These are phyloP conservation scores for Geranium brycei DNA, from an alignment of 345 rosid species.

Conservation along the genomic window DNA sequence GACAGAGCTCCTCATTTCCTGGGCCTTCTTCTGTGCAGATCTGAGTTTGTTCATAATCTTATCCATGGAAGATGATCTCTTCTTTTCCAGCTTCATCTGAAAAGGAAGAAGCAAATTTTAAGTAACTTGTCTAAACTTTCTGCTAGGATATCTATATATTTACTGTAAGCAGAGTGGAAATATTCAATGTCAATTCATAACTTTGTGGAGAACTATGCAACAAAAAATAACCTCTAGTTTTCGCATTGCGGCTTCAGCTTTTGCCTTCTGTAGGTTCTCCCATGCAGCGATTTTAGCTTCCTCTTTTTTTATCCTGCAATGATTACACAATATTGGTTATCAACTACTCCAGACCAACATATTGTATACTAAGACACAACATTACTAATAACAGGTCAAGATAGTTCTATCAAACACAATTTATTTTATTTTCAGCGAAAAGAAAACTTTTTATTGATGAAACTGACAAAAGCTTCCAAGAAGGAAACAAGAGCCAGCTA, in stretches of 20 bases:
- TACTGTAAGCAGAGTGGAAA: not conserved
- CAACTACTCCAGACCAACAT: not conserved
- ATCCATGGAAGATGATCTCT: conserved; percentile 82
- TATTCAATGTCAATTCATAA: not conserved
- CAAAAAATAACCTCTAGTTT: conserved; percentile 71
- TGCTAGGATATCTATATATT: no score
- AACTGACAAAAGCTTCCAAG: no score
- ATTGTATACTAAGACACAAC: not conserved
- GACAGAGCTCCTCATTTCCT: conserved; percentile 74
- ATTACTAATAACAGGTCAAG: no score
- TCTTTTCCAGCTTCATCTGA: conserved; percentile 97
- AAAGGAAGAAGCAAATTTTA: not conserved
- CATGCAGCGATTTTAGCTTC: conserved; percentile 87
- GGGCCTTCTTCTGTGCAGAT: conserved; percentile 90
- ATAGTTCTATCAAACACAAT: no score
- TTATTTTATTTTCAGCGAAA: no score
- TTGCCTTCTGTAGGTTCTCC: conserved; percentile 98
- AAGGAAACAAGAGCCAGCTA: no score
- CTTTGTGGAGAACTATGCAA: conserved; percentile 7
- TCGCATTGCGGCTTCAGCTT: conserved; percentile 87
- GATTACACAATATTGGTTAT: not conserved
- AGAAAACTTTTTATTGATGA: no score
- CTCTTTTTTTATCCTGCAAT: conserved; percentile 54
- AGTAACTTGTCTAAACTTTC: no score
- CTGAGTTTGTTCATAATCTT: conserved; percentile 81